A percentile compares a stretch with the other conserved stretches of the same genome.
These are phyloP conservation scores for Phytophthora pluvialis DNA, from an alignment of 352 stramenopile species.

Conservation along the genomic window DNA sequence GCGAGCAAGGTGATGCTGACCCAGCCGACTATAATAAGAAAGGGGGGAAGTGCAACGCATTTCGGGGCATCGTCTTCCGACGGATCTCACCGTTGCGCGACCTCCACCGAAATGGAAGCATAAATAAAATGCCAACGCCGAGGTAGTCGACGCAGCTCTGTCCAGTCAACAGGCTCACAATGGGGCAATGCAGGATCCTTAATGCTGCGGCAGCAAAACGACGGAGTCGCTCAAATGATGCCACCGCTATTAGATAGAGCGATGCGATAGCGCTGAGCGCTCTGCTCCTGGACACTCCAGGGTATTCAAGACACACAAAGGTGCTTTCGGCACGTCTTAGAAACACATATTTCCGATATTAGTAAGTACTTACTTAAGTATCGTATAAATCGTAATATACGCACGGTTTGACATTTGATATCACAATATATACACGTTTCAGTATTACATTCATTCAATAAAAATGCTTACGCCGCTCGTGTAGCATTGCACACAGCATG, in stretches of 20 bases:
- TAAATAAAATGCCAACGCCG: not conserved
- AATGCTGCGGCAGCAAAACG: not conserved
- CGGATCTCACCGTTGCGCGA: not conserved
- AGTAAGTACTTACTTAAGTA: too few relatives aligned
- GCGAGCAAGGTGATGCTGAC: constrained; percentile 7
- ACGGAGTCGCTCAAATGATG: too few relatives aligned
- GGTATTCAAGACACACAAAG: too few relatives aligned
- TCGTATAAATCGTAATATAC: too few relatives aligned
- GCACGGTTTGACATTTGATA: too few relatives aligned
- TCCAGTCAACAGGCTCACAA: constrained; percentile 8
- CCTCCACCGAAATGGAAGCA: not conserved
- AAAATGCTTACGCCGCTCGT: constrained; percentile 13
- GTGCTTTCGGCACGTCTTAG: not conserved
- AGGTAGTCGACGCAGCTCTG: not conserved
- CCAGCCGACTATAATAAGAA: not conserved
- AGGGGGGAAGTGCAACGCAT: not conserved
- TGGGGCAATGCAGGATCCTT: constrained; percentile 8
- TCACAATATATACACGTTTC: not conserved
- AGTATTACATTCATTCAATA: constrained; percentile 6
- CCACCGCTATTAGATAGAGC: too few relatives aligned
- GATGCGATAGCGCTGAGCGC: too few relatives aligned
- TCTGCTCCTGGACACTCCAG: too few relatives aligned
- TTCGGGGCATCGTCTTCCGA: constrained; percentile 1
- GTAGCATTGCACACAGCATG: constrained; percentile 9
- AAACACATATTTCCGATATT: too few relatives aligned